Evolutionary conservation across 352 stramenopile species (phyloP).

Genomic region (Aphanomyces invadans): DNA sequence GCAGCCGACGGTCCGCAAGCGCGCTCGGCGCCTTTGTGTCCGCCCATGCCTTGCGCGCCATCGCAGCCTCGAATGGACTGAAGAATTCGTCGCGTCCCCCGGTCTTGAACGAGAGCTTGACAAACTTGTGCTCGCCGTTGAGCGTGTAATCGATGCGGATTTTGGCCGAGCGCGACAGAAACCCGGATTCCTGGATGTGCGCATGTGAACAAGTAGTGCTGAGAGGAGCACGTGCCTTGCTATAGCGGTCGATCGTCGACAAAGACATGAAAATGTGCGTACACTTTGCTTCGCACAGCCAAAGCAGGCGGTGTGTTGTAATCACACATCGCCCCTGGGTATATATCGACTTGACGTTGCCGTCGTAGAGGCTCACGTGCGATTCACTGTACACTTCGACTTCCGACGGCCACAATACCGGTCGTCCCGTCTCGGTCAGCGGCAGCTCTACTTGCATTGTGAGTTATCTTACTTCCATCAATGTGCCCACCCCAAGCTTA

Average conservation of each 20-base stretch:
- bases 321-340: conserved; percentile 63
- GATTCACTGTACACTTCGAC: conserved; percentile 86
- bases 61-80: conserved; percentile 53
- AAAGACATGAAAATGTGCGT: conserved; percentile 19
- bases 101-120: conserved; percentile 85
- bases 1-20: conserved; percentile 54
- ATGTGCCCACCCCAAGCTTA: neutral
- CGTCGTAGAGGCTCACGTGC: conserved; percentile 76
- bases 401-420: conserved; percentile 64
- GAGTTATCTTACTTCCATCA: no score
- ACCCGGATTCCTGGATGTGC: conserved; percentile 51
- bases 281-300: conserved; percentile 11
- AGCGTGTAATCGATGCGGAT: conserved; percentile 48
- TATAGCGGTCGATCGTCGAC: conserved; percentile 8
- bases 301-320: conserved; percentile 80
- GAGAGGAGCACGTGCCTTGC: neutral
- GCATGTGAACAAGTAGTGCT: neutral
- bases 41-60: conserved; percentile 64
- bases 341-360: conserved; percentile 65
- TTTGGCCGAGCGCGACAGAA: conserved; percentile 77
- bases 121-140: conserved; percentile 28
- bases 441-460: conserved; percentile 38
- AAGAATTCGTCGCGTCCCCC: conserved; percentile 79
- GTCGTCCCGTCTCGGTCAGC: conserved; percentile 58
- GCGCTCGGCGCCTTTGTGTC: conserved; percentile 62